Base-by-base conservation (phyloP, 2,329 filamentous ascomycete species). In the Claviceps sp. region DNA sequence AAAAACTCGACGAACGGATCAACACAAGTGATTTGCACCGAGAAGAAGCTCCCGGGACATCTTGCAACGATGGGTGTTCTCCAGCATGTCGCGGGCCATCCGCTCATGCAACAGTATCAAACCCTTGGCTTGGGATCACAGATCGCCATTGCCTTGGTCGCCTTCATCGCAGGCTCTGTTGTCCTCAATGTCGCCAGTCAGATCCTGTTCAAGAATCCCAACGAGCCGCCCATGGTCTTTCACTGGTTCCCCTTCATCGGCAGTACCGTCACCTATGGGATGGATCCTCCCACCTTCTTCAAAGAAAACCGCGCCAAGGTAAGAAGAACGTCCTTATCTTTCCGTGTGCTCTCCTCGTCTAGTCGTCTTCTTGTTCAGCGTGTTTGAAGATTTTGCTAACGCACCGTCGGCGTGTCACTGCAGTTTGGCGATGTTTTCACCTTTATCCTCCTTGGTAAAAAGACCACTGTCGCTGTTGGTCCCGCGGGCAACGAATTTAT, bases 231-330 rank as follows among this genome's bases (percentile, higher is more conserved):
- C 1, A 60, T 90, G 53, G 85, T 91, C 55, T 91, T 90, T 67
- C 85, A 88, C 68, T 86, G 80, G 79, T 76, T 91, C 62, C 87
- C 86, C 53, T 70, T 95, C 59, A 77, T 98, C 62, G 91, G 91
- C 57, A 96, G 85, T 73, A 96, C 93, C 54, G 75, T 97, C 61
- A 86, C 81, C 45, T 98, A 97, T 71, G 91, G 91, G 68, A 96
- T 96, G 70, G 88, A 97, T 63, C 91, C 91, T 16, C 90, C 88
- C 63, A 76, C 74, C 49, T 97, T 96, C 77, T 95, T 96, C 73
- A 75, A 60, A 78, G 82, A 75, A 65, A 79, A 78, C 69, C 82
- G 82, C 60, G 75, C 78, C 61, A 94, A 94, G 83, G 86, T 89
- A 62, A 55, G 71, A 62, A 55, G 70, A 66, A 34, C 29, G 36